Evolutionary conservation across 2,329 filamentous ascomycete species (phyloP), one percentile per base, ranked within the genome.

Genomic region (Pseudopyrenochaeta lycopersici): DNA sequence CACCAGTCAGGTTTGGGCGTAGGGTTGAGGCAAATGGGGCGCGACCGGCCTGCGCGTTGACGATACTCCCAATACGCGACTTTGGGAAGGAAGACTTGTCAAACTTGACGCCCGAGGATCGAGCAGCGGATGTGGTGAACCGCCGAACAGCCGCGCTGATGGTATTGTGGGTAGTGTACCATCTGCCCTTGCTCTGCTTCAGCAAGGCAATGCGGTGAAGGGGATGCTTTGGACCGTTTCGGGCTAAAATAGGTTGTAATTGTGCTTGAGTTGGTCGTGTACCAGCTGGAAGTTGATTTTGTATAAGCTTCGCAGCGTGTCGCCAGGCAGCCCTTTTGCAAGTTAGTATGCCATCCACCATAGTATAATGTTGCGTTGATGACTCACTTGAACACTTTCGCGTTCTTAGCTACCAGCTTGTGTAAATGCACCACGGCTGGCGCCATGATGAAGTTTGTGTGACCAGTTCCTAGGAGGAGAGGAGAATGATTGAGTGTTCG

Each of bases 1-100:
- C 93, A 42, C 92, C 94, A 0, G 93, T 97, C 60, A 98, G 80
- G 71, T 97, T 98, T 2, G 95, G 95, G 31, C 95, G 90, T 31
- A 99, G 85, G 1, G 93, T 89, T 45, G 88, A 92, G 3, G 92
- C 90, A 74, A 98, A 98, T 0, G 94, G 94, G 27, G 92, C 88
- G 45, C 90, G 87, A 23, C 88, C 87, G 14, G 91, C 87, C 53
- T 90, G 84, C 56, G 87, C 85, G 29, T 81, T 82, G 50, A 89
- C 79, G 17, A 83, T 82, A 15, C 79, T 76, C 20, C 81, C 81
- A 49, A 87, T 81, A 4, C 80, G 79, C 21, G 87, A 88, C 50
- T 80, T 81, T 30, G 84, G 84, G 45, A 84, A 84, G 1, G 81
- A 78, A 21, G 82, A 73, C 41, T 81, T 80, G 44, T 84, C 80